Evolutionary conservation across 495 filamentous ascomycete species (phyloP), one percentile per base, ranked within the genome.

Genomic region (Hapsidospora chrysogenum): DNA sequence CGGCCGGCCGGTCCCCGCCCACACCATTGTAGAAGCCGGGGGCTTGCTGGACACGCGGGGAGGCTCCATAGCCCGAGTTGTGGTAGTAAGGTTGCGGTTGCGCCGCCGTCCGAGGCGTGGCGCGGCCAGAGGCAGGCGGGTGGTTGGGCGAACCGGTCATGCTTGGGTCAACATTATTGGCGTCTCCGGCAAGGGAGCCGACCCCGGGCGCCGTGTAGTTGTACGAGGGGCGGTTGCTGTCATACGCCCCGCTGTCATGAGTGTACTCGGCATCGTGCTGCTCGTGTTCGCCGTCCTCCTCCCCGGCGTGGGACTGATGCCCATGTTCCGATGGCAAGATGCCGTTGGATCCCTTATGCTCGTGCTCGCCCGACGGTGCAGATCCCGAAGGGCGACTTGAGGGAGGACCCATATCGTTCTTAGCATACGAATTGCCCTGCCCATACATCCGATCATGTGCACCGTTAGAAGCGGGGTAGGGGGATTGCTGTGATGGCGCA

Each of bases 371-470:
- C 9, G 22, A 23, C 6, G 23, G 11, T 34, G 76, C 72, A 2
- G 62, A 40, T 15, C 66, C 72, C 3, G 63, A 52, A 4, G 68
- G 60, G 30, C 78, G 64, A 33, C 62, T 70, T 6, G 82, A 68
- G 3, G 86, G 86, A 7, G 87, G 86, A 0, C 79, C 85, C 85
- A 96, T 95, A 34, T 94, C 86, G 45, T 59, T 80, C 59, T 87
- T 93, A 42, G 85, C 63, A 46, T 93, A 92, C n/a, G 63, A 58
- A 40, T 53, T 68, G n/a, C 63, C 48, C 29, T 72, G 68, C 1
- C 68, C 63, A 49, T 86, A 92, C 3, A 76, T 61, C 57, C 87
- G 76, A n/a, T 72, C 72, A 31, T 76, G 74, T 18, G 74, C 69
- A 5, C 66, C 62, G 34, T 73, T 58, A 13, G 70, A 69, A 10